A percentile compares a stretch with the other conserved stretches of the same genome.
Evolutionary conservation across 495 filamentous ascomycete species (phyloP).

Genomic region (Penicillium canariense): DNA sequence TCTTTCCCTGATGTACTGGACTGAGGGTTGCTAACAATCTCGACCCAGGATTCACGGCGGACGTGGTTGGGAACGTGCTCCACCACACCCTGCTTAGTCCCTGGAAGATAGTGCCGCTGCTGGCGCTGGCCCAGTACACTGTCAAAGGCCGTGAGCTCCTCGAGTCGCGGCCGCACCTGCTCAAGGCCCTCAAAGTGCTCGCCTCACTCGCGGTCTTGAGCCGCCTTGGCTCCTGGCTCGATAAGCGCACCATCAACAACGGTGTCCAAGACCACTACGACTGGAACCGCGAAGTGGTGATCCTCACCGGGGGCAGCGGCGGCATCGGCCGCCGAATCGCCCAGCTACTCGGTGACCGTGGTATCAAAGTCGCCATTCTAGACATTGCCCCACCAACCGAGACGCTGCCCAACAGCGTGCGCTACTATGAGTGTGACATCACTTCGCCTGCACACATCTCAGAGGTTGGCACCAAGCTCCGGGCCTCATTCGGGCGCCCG

Average conservation of each 20-base stretch:
- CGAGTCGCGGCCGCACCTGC: slow-evolving; percentile 41
- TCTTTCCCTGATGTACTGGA: background rate
- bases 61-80: slow-evolving; percentile 55
- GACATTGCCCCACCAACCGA: slow-evolving; percentile 63
- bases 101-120: slow-evolving; percentile 52
- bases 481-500: slow-evolving; percentile 56
- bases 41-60: slow-evolving; percentile 56
- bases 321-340: slow-evolving; percentile 67
- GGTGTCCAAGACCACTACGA: slow-evolving; percentile 58
- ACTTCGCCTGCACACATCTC: slow-evolving; percentile 51
- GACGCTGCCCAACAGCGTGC: slow-evolving; percentile 50
- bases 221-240: slow-evolving; percentile 49
- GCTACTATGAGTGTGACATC: slow-evolving; percentile 65
- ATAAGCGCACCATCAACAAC: slow-evolving; percentile 57
- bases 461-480: slow-evolving; percentile 47
- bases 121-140: slow-evolving; percentile 59
- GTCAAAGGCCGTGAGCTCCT: slow-evolving; percentile 51
- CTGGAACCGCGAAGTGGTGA: slow-evolving; percentile 66
- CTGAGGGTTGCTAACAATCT: background rate
- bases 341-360: slow-evolving; percentile 53
- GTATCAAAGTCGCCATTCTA: slow-evolving; percentile 64
- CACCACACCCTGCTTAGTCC: slow-evolving; percentile 59
- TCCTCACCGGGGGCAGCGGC: slow-evolving; percentile 68
- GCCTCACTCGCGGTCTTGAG: slow-evolving; percentile 45
- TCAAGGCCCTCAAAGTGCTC: slow-evolving; percentile 26